Conservation (phyloP, 148 eudicot genomes). For the Rhododendron simsii region DNA sequence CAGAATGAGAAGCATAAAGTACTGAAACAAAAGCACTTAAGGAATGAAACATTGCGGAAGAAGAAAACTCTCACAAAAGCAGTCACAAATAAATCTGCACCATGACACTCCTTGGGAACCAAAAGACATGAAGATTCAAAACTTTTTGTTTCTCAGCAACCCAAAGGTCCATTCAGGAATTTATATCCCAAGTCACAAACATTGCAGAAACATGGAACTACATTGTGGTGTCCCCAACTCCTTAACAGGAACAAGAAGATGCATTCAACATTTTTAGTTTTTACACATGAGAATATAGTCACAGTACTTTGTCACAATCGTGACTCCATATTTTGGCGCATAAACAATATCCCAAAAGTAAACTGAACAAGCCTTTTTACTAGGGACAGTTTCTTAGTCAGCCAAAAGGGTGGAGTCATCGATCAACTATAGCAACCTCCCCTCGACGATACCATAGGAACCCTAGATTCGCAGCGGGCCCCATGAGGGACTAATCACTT, state of each 20-base stretch:
- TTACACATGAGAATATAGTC: neutral
- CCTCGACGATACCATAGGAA: neutral
- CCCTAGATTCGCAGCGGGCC: neutral
- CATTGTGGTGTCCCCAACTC: neutral
- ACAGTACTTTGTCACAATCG: neutral
- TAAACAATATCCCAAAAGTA: neutral
- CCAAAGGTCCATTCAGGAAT: neutral
- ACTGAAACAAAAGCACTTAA: neutral
- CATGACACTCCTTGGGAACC: neutral
- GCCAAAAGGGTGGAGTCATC: neutral
- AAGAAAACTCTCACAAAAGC: neutral
- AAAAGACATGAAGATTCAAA: neutral
- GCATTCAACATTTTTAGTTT: neutral
- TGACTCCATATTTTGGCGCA: neutral
- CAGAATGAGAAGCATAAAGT: neutral
- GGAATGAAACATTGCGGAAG: neutral
- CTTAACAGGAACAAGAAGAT: neutral
- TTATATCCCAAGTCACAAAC: neutral
- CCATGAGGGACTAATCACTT: neutral
- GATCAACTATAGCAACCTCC: neutral
- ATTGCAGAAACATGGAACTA: neutral
- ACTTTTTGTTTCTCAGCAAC: neutral
- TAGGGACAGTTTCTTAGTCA: neutral
- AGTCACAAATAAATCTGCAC: neutral
- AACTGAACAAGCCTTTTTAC: neutral